Percentiles rank a stretch among this genome's conserved stretches.
These are phyloP conservation scores for Ilex aquifolium DNA, from an alignment of 257 asterid genomes.

Conservation along the genomic window DNA sequence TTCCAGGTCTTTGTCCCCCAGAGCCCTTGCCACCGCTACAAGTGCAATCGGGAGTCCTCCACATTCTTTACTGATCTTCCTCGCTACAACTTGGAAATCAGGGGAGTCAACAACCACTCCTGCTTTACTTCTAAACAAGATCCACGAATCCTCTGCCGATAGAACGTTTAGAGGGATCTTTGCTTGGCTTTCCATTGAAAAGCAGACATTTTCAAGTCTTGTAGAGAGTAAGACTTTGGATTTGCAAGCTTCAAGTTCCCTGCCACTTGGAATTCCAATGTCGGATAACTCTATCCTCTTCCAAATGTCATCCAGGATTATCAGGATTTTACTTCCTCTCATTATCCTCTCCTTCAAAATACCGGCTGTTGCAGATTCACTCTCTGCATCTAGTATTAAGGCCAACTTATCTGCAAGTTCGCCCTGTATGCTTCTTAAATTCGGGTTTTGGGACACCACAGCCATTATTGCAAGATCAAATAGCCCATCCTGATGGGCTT, in stretches of 20 bases:
- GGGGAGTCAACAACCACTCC: too few relatives aligned
- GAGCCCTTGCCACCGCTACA: constrained; percentile 16
- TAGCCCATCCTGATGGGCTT: background rate
- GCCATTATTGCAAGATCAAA: background rate
- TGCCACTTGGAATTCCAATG: constrained; percentile 17
- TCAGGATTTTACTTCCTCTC: constrained; percentile 8
- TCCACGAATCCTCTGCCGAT: too few relatives aligned
- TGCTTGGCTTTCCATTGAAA: too few relatives aligned
- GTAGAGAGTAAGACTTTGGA: too few relatives aligned
- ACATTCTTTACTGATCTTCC: constrained; percentile 14
- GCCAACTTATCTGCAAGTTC: constrained; percentile 12
- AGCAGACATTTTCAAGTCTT: too few relatives aligned
- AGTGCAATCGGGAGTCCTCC: constrained; percentile 27
- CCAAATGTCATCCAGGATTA: constrained; percentile 35
- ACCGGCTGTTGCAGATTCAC: background rate
- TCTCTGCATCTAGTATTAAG: constrained; percentile 2
- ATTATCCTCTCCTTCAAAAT: background rate
- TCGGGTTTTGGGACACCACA: constrained; percentile 6
- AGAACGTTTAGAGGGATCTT: too few relatives aligned
- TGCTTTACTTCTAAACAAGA: too few relatives aligned
- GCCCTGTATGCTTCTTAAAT: constrained; percentile 6
- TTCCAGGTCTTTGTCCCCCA: background rate
- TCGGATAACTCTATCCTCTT: constrained; percentile 6
- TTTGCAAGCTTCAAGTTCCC: too few relatives aligned
- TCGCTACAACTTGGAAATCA: too few relatives aligned